Percentiles rank a stretch among this genome's conserved stretches.
Conservation (phyloP, 441 rosid species). For the Brassica balearica region DNA sequence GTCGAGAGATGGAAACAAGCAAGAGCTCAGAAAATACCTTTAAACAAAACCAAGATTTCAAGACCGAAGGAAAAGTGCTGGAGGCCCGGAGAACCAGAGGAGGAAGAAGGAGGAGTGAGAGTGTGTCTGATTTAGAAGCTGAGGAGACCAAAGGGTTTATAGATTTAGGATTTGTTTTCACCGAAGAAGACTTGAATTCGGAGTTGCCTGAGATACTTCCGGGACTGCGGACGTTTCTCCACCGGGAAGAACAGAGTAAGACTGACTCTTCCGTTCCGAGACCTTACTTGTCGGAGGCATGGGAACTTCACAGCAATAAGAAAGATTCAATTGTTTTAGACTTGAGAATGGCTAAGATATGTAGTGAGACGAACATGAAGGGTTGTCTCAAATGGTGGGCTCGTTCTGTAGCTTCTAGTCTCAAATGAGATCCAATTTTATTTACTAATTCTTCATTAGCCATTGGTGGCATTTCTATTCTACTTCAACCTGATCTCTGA, state of each 20-base stretch:
- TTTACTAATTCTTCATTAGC: too few relatives aligned
- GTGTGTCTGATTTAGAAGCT: slow-evolving; percentile 38
- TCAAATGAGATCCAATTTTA: slow-evolving; percentile 46
- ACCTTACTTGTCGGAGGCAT: slow-evolving; percentile 88
- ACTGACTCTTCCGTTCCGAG: slow-evolving; percentile 45
- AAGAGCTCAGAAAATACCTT: background rate
- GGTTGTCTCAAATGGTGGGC: slow-evolving; percentile 78
- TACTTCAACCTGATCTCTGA: background rate
- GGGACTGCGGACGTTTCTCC: slow-evolving; percentile 61
- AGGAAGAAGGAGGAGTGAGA: slow-evolving; percentile 40
- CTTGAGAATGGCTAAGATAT: slow-evolving; percentile 62
- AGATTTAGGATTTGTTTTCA: slow-evolving; percentile 90
- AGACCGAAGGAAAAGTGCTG: background rate
- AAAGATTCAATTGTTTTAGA: slow-evolving; percentile 53
- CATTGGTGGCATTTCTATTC: background rate
- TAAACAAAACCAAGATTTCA: slow-evolving; percentile 5
- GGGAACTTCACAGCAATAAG: slow-evolving; percentile 56
- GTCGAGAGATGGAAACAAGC: slow-evolving; percentile 21
- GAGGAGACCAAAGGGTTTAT: slow-evolving; percentile 84
- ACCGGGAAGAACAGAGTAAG: slow-evolving; percentile 40
- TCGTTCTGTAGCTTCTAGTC: slow-evolving; percentile 73
- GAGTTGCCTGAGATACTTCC: slow-evolving; percentile 77
- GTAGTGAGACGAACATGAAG: slow-evolving; percentile 66
- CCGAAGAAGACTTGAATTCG: slow-evolving; percentile 74
- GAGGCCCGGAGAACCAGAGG: slow-evolving; percentile 12